Base-by-base conservation (phyloP, 2,329 filamentous ascomycete genomes). In the Cytospora chrysosperma region DNA sequence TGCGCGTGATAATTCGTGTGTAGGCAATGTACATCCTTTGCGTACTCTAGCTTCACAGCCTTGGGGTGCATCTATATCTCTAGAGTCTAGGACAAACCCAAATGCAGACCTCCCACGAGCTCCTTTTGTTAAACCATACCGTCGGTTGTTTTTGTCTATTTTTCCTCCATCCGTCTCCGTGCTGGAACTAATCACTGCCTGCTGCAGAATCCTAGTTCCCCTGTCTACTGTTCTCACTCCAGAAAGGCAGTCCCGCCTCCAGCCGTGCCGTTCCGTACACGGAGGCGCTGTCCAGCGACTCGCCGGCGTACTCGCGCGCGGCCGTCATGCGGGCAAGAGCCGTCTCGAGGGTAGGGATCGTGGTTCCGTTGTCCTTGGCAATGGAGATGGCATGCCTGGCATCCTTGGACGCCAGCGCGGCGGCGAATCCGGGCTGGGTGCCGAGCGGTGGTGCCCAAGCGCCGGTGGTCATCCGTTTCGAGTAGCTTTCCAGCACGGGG, bases 381-480 rank as follows among this genome's bases (percentile, higher is more conserved):
- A 77, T 74, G 12, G 71, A 71, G 17, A 84, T 74, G 1, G 79
- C 81, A 67, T 82, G 79, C 0, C 77, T 75, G 0, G 83, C 81
- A 68, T 84, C 82, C 63, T 85, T 83, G 7, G 84, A 73, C 0
- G 79, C 82, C 4, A 85, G 70, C 19, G 78, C 75, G 4, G 84
- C 64, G 43, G 79, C 80, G 0, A 80, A 83, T 73, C 75, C 78
- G 1, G 81, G 81, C 26, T 72, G 67, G 26, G 76, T 69, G 0
- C 67, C 75, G 5, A 61, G 60, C 0, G 68, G 67, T 0, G 76
- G 76, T 62, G 74, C 70, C 55, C 77, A 78, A 10, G 75, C 74
- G 3, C 76, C 76, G 0, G 72, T 73, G 0, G 75, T 78, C 27
- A 78, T 69, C 0, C 76, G 67, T 30, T 72, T 69, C 2, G 76